phyloP scores from a whole-genome alignment of 352 stramenopile species.

The Thalassiosira ordinaria region DNA sequence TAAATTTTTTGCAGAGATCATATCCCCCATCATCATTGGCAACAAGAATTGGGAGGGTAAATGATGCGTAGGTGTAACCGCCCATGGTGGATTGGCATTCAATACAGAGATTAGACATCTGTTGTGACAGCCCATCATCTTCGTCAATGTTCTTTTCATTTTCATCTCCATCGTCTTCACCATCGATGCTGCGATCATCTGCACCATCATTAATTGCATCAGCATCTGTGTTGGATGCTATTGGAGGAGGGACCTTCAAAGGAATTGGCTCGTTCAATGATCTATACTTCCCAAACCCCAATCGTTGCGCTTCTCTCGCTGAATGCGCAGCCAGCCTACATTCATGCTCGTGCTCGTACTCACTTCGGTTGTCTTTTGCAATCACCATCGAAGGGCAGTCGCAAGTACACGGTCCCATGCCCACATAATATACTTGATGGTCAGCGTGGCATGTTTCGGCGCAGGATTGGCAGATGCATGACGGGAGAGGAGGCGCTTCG shows the following conservation, averaged over 20 bases:
- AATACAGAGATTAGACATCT: conserved; percentile 18
- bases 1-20: conserved; percentile 40
- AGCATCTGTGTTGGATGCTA: background rate
- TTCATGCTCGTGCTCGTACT: too few relatives aligned
- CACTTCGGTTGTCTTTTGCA: conserved; percentile 1
- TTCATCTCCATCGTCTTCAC: background rate
- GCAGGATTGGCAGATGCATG: conserved; percentile 58
- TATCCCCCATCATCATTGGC: background rate
- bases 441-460: conserved; percentile 41
- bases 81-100: conserved; percentile 40
- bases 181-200: background rate
- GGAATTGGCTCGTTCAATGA: conserved; percentile 40
- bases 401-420: conserved; percentile 48
- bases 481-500: conserved; percentile 21
- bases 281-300: conserved; percentile 29
- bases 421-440: conserved; percentile 46
- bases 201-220: background rate
- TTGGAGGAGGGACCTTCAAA: conserved; percentile 16
- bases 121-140: background rate
- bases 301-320: conserved; percentile 12
- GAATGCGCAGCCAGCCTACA: conserved; percentile 26
- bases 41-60: conserved; percentile 18
- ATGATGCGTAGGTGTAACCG: conserved; percentile 33
- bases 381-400: conserved; percentile 32
- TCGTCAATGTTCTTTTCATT: background rate